Evolutionary conservation across 306 rosid species (phyloP).

Genomic region (Acacia melanoxylon): DNA sequence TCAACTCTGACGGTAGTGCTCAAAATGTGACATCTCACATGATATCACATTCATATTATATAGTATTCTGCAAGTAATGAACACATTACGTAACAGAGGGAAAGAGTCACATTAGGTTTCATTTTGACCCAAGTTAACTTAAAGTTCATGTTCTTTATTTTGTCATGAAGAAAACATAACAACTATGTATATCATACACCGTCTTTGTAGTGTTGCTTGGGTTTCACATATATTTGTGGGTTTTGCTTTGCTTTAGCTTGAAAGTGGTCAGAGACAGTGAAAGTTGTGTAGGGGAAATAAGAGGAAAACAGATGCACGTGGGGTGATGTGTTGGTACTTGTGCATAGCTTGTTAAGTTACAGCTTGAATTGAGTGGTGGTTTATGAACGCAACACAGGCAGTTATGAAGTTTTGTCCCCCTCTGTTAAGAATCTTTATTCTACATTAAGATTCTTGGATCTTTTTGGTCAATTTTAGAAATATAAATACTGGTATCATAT

Average conservation of each 20-base stretch:
- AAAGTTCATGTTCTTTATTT: background rate
- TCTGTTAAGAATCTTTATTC: background rate
- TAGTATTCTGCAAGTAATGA: background rate
- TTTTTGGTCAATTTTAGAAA: background rate
- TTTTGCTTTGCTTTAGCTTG: background rate
- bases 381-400: slow-evolving; percentile 20
- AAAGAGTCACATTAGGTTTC: background rate
- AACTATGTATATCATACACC: background rate
- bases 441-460: background rate
- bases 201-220: background rate
- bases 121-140: background rate
- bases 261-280: background rate
- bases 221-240: slow-evolving; percentile 15
- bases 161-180: background rate
- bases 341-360: slow-evolving; percentile 36
- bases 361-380: slow-evolving; percentile 42
- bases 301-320: slow-evolving; percentile 41
- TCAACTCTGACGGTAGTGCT: slow-evolving; percentile 25
- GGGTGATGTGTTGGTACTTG: slow-evolving; percentile 45
- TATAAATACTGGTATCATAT: background rate
- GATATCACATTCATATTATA: background rate
- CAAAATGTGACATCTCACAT: slow-evolving; percentile 20
- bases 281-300: slow-evolving; percentile 25
- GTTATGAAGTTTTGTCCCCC: background rate
- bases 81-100: background rate